Base-by-base conservation (phyloP, 1,139 yeast species). In the Yamadazyma songkhlaensis region DNA sequence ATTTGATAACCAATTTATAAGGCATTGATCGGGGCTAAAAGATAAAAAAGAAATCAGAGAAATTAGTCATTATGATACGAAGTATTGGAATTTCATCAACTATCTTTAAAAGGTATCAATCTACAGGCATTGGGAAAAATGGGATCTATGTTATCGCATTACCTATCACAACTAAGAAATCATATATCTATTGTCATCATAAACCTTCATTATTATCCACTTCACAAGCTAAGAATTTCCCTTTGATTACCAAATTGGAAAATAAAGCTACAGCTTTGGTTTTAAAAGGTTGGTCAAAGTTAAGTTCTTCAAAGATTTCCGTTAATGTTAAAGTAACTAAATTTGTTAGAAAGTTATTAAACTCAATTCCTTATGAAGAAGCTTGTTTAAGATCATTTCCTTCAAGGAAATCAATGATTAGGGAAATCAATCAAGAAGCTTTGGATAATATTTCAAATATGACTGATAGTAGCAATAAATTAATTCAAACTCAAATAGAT, bases 111-210 rank as follows among this genome's bases (percentile, higher is more conserved):
- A 15, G 31, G 13, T 28, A n/a, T 28, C 15, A 28, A 10, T 28
- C 31, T 4, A 28, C 21, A 7, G 32, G 32, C 13, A 21, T 31
- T 31, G 38, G 45, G 29, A 43, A 43, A 28, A 45, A 57, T 28
- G 57, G 77, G 6, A 68, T 77, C 28, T 77, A 73, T 46, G 61
- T 81, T 13, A 60, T 81, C 61, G 63, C 83, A 9, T 60, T 83
- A 6, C 92, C 92, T 4, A 63, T 84, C 14, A 81, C 86, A 4
- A 65, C 76, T 3, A 55, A 65, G 34, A 71, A 70, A 42, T 72
- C 82, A 4, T 83, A 69, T 52, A 57, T 83, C 10, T 76, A 79
- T 50, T 82, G 83, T 57, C 74, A 79, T 52, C 84, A 81, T 50
- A 62, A 70, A 30, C 70, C 72, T 1, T 41, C 54, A 7, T 39